Base-by-base conservation (phyloP, 176 grass and related monocot species). In the Triticum timopheevii region DNA sequence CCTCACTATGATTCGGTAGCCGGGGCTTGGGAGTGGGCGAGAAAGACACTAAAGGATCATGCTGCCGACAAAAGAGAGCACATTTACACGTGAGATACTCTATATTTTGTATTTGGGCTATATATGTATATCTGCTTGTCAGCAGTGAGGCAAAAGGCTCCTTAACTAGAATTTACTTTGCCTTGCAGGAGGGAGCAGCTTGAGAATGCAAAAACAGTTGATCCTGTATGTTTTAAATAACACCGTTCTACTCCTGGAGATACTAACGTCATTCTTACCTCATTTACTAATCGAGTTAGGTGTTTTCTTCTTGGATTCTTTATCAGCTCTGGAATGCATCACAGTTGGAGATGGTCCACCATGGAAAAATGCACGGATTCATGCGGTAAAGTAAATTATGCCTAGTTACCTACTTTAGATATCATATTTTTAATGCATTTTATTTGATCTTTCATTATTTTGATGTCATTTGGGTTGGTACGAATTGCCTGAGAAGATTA, bases 341-440 rank as follows among this genome's bases (percentile, higher is more conserved):
- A 20, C 96, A 98, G 38, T 76, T 94, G 77, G 96, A 98, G 88
- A 93, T 98, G 96, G 88, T 98, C 54, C 89, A 87, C 62, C 59
- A 82, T 91, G 96, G 96, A 77, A 98, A 95, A 85, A 98, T 98
- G 96, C 96, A 98, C 77, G 96, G 96, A 79, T 98, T 92, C 90
- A 98, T 98, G 96, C 42, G 96, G 96, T 98, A 93, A 80, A 61
- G 61, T 75, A 27, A 76, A 64, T 39, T 73, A 44, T 42, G 19
- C 3, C 44, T 58, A 65, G 69, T 76, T 44, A 13, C 3, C 59
- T 75, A 54, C 77, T 68, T 80, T 7, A 72, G 24, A 74, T 74
- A 44, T 74, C 58, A 85, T 66, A 6, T 2, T 65, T 40, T 88
- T 19, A 61, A 44, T 3, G 16, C 39, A 27, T 38, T 65, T 50